Conservation (phyloP, 176 grass and related monocot species). For the Paspalum notatum region DNA sequence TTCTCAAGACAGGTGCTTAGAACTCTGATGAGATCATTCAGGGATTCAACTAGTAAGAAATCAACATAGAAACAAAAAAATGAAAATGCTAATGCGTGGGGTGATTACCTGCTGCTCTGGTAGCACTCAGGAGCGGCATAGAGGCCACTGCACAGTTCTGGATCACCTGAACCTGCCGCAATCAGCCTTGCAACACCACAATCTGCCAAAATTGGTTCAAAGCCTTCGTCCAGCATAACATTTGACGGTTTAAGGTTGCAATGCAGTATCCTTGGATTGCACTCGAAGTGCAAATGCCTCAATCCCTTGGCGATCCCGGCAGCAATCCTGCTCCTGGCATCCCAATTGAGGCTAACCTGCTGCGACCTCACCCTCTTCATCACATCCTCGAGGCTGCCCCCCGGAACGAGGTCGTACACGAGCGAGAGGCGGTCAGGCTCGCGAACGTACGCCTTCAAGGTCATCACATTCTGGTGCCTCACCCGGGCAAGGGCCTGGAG, state of each 20-base stretch:
- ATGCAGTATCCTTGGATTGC: constrained; percentile 69
- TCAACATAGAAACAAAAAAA: neutral
- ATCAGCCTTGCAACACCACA: constrained; percentile 67
- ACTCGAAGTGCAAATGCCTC: constrained; percentile 90
- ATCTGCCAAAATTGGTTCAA: constrained; percentile 70
- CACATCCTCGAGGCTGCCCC: constrained; percentile 88
- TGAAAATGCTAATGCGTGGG: neutral
- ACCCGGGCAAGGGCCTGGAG: constrained; percentile 73
- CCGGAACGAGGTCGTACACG: constrained; percentile 67
- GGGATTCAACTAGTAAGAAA: neutral
- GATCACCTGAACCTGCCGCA: constrained; percentile 43
- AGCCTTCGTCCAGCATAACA: constrained; percentile 85
- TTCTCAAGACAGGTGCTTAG: neutral
- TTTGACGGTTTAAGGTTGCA: constrained; percentile 79
- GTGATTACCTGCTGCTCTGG: constrained; percentile 78
- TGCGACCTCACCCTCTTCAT: constrained; percentile 84
- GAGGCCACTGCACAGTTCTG: constrained; percentile 45
- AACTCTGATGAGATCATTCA: neutral
- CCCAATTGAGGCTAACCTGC: constrained; percentile 76
- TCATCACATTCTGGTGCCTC: constrained; percentile 78
- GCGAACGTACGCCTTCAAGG: constrained; percentile 77
- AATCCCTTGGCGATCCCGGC: constrained; percentile 78
- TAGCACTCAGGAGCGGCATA: constrained; percentile 84
- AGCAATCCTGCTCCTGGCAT: constrained; percentile 76
- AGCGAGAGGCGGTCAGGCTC: constrained; percentile 72